Conservation (phyloP, 257 asterid genomes). For the Pogostemon cablin region DNA sequence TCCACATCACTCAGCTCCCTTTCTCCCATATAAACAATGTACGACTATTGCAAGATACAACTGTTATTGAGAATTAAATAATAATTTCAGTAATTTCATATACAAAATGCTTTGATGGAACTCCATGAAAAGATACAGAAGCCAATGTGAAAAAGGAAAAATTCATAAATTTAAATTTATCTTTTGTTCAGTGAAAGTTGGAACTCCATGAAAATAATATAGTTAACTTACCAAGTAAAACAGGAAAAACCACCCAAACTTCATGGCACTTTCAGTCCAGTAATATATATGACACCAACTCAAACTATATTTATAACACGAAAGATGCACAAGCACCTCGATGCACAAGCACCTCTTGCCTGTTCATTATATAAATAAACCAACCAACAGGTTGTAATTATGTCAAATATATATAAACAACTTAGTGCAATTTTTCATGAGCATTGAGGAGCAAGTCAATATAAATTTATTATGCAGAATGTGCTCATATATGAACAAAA, state of each 20-base stretch:
- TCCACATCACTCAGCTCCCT: slow-evolving; percentile 39
- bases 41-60: slow-evolving; percentile 4
- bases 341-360: no score
- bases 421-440: no score
- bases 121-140: slow-evolving; percentile 59
- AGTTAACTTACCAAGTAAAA: slow-evolving; percentile 63
- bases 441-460: no score
- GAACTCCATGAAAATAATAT: slow-evolving; percentile 8
- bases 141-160: slow-evolving; percentile 79
- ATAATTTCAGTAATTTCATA: neutral
- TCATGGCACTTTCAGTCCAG: slow-evolving; percentile 94
- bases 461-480: no score
- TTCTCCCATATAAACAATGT: slow-evolving; percentile 48
- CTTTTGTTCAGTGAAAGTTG: slow-evolving; percentile 1
- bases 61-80: neutral
- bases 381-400: no score
- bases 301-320: slow-evolving; percentile 17
- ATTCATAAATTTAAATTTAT: slow-evolving; percentile 29
- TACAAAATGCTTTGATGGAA: no score
- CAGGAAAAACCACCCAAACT: slow-evolving; percentile 94
- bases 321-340: no score
- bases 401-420: no score
- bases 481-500: no score
- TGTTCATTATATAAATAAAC: no score
- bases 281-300: slow-evolving; percentile 30